phyloP scores from a whole-genome alignment of 2,329 filamentous ascomycete genomes.

The Gaeumannomyces sp. region DNA sequence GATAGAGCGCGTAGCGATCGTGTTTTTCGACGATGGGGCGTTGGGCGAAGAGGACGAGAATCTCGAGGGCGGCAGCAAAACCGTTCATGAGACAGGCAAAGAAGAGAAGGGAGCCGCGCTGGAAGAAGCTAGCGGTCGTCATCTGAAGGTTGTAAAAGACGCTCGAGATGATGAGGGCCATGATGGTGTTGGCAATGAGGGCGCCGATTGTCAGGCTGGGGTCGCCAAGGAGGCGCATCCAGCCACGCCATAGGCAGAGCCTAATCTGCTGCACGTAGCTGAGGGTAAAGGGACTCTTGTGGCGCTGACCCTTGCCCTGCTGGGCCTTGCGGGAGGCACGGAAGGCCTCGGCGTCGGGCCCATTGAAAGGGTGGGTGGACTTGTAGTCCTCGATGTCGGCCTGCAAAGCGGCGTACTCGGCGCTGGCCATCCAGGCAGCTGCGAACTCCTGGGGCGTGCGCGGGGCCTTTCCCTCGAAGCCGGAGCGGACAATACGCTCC shows the following conservation, averaged over 20 bases:
- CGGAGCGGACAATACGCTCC: conserved; percentile 49
- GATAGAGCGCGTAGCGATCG: conserved; percentile 77
- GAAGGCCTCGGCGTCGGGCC: conserved; percentile 51
- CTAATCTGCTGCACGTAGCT: conserved; percentile 69
- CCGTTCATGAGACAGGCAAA: conserved; percentile 84
- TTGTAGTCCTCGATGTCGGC: conserved; percentile 52
- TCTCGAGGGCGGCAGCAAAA: conserved; percentile 75
- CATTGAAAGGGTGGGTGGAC: conserved; percentile 43
- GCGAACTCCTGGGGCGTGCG: conserved; percentile 58
- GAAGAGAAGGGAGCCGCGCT: conserved; percentile 74
- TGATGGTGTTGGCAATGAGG: conserved; percentile 64
- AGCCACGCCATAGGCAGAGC: conserved; percentile 77
- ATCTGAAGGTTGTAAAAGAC: conserved; percentile 72
- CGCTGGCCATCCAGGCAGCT: conserved; percentile 49
- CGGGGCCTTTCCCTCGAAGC: conserved; percentile 50
- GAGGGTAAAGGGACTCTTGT: conserved; percentile 75
- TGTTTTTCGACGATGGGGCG: conserved; percentile 92
- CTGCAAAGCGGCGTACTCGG: conserved; percentile 43
- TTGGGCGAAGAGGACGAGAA: conserved; percentile 80
- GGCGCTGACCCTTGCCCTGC: conserved; percentile 53
- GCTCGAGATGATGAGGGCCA: conserved; percentile 71
- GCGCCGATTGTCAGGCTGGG: conserved; percentile 65
- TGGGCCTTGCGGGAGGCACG: conserved; percentile 46
- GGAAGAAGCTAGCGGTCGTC: conserved; percentile 68
- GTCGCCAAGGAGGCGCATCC: conserved; percentile 69